Conservation (phyloP, 2,329 filamentous ascomycete species). For the Paracorniculantispora psalliotae region DNA sequence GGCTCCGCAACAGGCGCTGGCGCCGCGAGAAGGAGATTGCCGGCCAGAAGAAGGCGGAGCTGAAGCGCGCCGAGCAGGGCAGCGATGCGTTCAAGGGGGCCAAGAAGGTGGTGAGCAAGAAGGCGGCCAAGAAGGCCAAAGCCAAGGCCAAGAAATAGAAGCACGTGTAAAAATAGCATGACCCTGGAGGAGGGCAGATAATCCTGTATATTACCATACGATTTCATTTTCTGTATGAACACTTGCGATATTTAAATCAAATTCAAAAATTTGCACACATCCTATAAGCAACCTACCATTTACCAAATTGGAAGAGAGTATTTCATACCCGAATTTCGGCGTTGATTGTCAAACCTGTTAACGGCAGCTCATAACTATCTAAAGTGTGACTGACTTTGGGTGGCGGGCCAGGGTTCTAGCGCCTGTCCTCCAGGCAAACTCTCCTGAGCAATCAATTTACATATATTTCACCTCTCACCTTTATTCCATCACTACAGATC, state of each 20-base stretch:
- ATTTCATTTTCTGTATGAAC: background rate
- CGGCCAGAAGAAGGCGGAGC: constrained; percentile 36
- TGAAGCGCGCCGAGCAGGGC: constrained; percentile 30
- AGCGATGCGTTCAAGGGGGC: constrained; percentile 21
- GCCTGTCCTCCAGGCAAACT: too few species aligned
- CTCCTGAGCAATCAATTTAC: too few species aligned
- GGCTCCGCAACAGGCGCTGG: constrained; percentile 41
- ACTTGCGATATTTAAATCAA: background rate
- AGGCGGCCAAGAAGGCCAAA: constrained; percentile 28
- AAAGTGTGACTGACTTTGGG: too few species aligned
- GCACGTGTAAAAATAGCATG: background rate
- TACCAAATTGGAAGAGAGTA: too few species aligned
- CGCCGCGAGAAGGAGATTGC: constrained; percentile 37
- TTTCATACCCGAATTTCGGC: too few species aligned
- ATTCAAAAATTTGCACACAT: background rate
- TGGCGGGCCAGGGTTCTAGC: too few species aligned
- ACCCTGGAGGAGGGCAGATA: background rate
- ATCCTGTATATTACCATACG: constrained; percentile 6
- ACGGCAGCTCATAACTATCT: too few species aligned
- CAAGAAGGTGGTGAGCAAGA: constrained; percentile 31
- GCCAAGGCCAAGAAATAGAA: constrained; percentile 27
- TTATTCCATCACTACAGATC: too few species aligned
- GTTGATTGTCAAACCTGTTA: too few species aligned
- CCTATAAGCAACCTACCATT: too few species aligned
- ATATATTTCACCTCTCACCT: too few species aligned